phyloP scores from a whole-genome alignment of 257 asterid genomes.

The Solanum chaucha region DNA sequence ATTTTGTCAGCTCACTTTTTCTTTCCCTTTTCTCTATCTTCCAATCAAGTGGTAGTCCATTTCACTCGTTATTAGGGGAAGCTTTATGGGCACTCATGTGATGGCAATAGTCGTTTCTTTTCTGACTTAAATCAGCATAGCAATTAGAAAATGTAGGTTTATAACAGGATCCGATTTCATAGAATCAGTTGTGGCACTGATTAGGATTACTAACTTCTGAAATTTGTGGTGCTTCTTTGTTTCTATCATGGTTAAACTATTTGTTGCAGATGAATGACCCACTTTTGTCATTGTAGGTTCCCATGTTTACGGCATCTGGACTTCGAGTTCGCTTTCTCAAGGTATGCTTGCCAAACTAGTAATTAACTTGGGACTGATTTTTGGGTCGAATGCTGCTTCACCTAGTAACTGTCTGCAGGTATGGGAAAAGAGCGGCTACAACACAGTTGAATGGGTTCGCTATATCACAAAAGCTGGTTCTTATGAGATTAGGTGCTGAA shows the following conservation, averaged over 20 bases:
- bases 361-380: background rate
- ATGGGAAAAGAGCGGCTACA: conserved; percentile 99
- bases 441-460: conserved; percentile 99
- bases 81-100: background rate
- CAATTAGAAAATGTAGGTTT: background rate
- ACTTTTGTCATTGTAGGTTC: conserved; percentile 52
- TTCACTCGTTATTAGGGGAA: background rate
- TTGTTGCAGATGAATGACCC: background rate
- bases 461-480: conserved; percentile 98
- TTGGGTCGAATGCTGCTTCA: conserved; percentile 1
- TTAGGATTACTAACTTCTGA: background rate
- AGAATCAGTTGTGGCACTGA: background rate
- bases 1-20: background rate
- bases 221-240: background rate
- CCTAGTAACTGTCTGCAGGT: conserved; percentile 41
- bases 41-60: background rate
- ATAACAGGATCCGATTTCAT: background rate
- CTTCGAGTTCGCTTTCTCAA: conserved; percentile 94
- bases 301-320: conserved; percentile 98
- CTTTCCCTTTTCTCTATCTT: background rate
- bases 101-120: background rate
- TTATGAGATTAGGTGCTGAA: conserved; percentile 86
- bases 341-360: conserved; percentile 29
- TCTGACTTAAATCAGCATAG: background rate
- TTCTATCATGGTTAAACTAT: background rate